These are phyloP conservation scores for Dendrocalamus sinicus DNA, from an alignment of 176 grass and related monocot genomes.

Conservation along the genomic window DNA sequence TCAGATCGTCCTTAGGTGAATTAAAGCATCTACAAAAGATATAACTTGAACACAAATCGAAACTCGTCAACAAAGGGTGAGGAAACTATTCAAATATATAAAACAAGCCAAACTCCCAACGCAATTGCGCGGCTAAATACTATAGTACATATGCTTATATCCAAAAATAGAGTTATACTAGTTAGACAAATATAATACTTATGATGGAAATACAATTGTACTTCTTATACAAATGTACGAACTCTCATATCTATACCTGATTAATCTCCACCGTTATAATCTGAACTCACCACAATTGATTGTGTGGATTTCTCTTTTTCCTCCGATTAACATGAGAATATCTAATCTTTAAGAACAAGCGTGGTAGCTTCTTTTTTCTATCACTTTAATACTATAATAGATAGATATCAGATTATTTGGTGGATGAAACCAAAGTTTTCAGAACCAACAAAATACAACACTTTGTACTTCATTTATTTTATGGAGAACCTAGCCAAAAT, in stretches of 20 bases:
- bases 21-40: neutral
- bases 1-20: slow-evolving; percentile 23
- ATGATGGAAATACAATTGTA: neutral
- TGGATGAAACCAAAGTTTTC: neutral
- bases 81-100: neutral
- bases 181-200: neutral
- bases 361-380: too few species aligned
- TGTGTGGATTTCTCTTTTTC: neutral
- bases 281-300: neutral
- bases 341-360: too few species aligned
- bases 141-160: neutral
- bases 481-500: neutral
- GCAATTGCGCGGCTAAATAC: neutral
- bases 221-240: neutral
- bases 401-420: neutral
- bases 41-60: neutral
- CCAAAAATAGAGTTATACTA: neutral
- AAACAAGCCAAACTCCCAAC: neutral
- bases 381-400: too few species aligned
- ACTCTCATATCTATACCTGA: neutral
- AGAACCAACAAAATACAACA: neutral
- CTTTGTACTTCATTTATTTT: neutral
- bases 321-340: neutral
- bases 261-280: neutral
- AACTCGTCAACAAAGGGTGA: neutral